Evolutionary conservation across 208 protist species (phyloP).

Genomic region (Leishmania martiniquensis): DNA sequence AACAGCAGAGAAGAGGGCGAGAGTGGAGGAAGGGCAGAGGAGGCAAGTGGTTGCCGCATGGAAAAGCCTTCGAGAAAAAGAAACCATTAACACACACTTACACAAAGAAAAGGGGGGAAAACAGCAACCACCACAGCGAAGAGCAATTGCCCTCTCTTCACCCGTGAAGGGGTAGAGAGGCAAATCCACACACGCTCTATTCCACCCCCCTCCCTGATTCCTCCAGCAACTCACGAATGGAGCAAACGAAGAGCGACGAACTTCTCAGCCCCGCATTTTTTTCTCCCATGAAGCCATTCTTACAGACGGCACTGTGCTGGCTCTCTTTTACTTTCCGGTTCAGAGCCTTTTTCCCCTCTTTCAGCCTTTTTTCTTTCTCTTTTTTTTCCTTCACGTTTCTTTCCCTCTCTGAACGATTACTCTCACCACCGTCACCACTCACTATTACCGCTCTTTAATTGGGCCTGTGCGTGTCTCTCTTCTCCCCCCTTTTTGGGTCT

Average conservation of each 20-base stretch:
- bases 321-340: background rate
- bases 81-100: background rate
- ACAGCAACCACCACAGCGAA: background rate
- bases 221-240: background rate
- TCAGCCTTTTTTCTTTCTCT: background rate
- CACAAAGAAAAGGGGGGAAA: too few species aligned
- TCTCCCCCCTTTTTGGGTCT: background rate
- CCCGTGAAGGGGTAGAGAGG: background rate
- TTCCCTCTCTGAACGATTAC: constrained; percentile 6
- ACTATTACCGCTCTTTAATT: background rate
- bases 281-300: background rate
- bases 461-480: background rate
- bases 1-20: too few species aligned
- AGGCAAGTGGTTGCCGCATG: background rate
- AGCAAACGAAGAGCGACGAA: background rate
- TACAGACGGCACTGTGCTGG: background rate
- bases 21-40: background rate
- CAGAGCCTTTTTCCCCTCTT: background rate
- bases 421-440: background rate
- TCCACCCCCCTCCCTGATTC: background rate
- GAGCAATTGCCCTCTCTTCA: background rate
- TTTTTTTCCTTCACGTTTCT: background rate
- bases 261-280: background rate
- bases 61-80: background rate
- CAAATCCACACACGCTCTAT: background rate